Base-by-base conservation (phyloP, 768 basidiomycete genomes). In the Trametes cinnabarina region DNA sequence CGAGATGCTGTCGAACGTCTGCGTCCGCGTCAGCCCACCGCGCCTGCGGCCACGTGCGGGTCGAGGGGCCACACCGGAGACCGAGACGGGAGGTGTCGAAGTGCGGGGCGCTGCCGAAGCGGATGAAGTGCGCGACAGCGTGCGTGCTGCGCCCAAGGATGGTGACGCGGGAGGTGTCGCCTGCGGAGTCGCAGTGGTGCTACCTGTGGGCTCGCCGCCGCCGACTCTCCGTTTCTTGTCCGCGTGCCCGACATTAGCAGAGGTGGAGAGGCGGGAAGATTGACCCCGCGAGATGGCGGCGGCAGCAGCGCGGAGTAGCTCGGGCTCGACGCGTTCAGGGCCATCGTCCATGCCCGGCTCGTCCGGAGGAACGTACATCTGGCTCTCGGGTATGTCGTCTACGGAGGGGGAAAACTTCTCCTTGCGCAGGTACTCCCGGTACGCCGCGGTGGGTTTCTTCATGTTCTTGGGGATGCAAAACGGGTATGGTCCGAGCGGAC, bases 281-380 rank as follows among this genome's bases (percentile, higher is more conserved):
- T 30, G 22, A 26, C n/a, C 40, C 17, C 52, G 20, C 9, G 9
- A 8, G 23, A 54, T 20, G 3, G 54, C 37, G 8, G n/a, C 37
- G 37, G 39, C 46, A 17, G 54, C 54, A 2, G n/a, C 26, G 9
- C 46, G 54, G 12, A 48, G 30, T 28, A 53, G 32, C 35, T 28
- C 34, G 15, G 30, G 48, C 23, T 51, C 44, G 9, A 48, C 42
- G 51, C 58, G 51, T 17, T 26, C 3, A 3, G 51, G 58, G 20
- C 64, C 67, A 22, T 61, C 61, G 56, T 63, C 63, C 62, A 63
- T 65, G 47, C 51, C 63, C 4, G 61, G 60, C 51, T 59, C 64
- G 50, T 68, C 65, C 12, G 61, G 52, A 0, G 67, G 67, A n/a
- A 65, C 63, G 55, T 63, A 64, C n/a, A 70, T 65, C 12, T 37